Percentiles rank a stretch among this genome's conserved stretches.
Evolutionary conservation across 2,329 filamentous ascomycete genomes (phyloP).

Genomic region (Calonectria pseudoturangicola): DNA sequence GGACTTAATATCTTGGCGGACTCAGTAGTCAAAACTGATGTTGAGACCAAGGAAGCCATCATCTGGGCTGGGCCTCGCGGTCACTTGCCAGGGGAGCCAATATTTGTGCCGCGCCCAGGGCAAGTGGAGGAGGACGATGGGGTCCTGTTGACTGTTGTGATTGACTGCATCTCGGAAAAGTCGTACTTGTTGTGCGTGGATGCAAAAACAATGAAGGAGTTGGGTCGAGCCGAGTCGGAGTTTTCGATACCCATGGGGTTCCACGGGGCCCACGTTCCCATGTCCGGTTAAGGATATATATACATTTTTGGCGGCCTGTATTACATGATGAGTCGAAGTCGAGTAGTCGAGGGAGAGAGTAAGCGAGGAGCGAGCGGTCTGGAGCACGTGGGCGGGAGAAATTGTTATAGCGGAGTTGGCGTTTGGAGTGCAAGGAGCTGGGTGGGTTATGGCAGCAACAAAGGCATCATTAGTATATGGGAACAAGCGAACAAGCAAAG

Average conservation of each 20-base stretch:
- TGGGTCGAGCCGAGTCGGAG: slow-evolving; percentile 77
- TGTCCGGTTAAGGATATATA: background rate
- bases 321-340: background rate
- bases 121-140: slow-evolving; percentile 76
- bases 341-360: background rate
- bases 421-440: background rate
- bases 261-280: slow-evolving; percentile 73
- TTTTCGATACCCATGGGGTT: slow-evolving; percentile 79
- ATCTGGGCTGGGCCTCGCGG: slow-evolving; percentile 75
- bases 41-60: slow-evolving; percentile 68
- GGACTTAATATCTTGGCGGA: slow-evolving; percentile 78
- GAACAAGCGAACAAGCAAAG: slow-evolving; percentile 11
- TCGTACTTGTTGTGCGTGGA: slow-evolving; percentile 81
- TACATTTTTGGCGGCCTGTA: background rate
- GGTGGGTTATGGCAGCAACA: background rate
- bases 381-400: background rate
- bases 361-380: background rate
- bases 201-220: slow-evolving; percentile 77
- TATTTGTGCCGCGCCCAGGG: slow-evolving; percentile 74
- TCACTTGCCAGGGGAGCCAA: slow-evolving; percentile 81
- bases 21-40: slow-evolving; percentile 79
- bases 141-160: slow-evolving; percentile 76
- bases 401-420: background rate
- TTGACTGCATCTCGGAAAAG: slow-evolving; percentile 74
- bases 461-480: background rate